phyloP scores from a whole-genome alignment of 371 early-diverging fungal genomes.

The Dinochytrium kinnereticum region DNA sequence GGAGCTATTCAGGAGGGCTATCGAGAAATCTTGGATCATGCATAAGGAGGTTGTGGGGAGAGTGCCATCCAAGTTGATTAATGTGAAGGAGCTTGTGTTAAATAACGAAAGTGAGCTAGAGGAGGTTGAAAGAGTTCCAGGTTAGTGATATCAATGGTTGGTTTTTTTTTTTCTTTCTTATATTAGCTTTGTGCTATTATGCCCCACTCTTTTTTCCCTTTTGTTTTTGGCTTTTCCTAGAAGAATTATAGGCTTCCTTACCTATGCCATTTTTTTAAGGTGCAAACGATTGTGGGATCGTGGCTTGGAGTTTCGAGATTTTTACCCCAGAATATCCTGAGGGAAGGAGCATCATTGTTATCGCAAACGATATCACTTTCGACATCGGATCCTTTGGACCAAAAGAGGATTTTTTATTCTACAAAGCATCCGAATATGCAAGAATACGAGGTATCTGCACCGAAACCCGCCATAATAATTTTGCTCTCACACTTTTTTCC shows the following conservation, averaged over 20 bases:
- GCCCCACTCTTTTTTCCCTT: too few relatives aligned
- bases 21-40: constrained; percentile 73
- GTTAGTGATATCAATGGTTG: too few relatives aligned
- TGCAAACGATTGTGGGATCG: constrained; percentile 93
- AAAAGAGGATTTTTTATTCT: constrained; percentile 92
- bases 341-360: constrained; percentile 89
- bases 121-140: constrained; percentile 83
- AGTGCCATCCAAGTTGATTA: constrained; percentile 72
- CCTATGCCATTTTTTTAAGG: constrained; percentile 20
- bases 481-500: neutral
- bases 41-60: constrained; percentile 44
- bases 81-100: constrained; percentile 85
- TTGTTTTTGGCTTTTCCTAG: too few relatives aligned
- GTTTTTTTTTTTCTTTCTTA: too few relatives aligned
- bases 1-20: constrained; percentile 88
- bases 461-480: neutral
- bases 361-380: constrained; percentile 98
- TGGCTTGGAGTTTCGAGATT: constrained; percentile 91
- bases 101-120: constrained; percentile 80
- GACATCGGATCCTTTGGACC: constrained; percentile 98
- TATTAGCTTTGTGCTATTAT: too few relatives aligned
- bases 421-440: constrained; percentile 88
- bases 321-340: constrained; percentile 93
- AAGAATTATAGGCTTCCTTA: constrained; percentile 20
- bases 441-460: constrained; percentile 63